Evolutionary conservation across 129 eudicot genomes (phyloP).

Genomic region (carrot (Daucus carota)): DNA sequence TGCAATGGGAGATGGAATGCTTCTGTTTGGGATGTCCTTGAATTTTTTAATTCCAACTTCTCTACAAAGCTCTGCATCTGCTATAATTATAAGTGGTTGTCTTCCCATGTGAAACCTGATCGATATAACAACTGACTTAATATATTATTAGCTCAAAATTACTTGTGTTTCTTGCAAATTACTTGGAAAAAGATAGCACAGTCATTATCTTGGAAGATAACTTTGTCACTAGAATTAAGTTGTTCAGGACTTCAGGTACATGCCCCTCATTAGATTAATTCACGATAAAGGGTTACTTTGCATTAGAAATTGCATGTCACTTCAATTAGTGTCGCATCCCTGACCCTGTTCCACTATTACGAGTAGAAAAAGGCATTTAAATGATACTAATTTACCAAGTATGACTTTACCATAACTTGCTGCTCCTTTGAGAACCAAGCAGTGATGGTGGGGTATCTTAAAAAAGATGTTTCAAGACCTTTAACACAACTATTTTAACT

Average conservation of each 20-base stretch:
- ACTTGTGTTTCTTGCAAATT: background rate
- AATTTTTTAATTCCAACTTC: slow-evolving; percentile 94
- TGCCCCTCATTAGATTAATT: background rate
- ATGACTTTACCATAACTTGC: background rate
- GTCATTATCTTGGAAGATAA: background rate
- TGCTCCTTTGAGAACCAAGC: background rate
- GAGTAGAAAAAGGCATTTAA: background rate
- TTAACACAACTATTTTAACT: background rate
- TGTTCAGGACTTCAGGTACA: background rate
- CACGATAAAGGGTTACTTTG: background rate
- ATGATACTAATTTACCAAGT: background rate
- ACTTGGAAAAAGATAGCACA: background rate
- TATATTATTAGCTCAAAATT: background rate
- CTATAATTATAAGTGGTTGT: slow-evolving; percentile 80
- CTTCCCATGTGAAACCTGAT: slow-evolving; percentile 96
- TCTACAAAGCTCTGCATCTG: slow-evolving; percentile 84
- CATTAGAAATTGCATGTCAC: background rate
- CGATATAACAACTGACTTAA: background rate
- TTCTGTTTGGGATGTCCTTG: slow-evolving; percentile 71
- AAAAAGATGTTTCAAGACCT: background rate
- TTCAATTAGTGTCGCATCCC: background rate
- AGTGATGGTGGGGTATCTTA: slow-evolving; percentile 3
- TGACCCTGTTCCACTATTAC: background rate
- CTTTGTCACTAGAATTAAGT: background rate
- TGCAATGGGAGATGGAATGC: slow-evolving; percentile 87